Base-by-base conservation (phyloP, 768 basidiomycete genomes). In the Pleurotus tuber-regium region DNA sequence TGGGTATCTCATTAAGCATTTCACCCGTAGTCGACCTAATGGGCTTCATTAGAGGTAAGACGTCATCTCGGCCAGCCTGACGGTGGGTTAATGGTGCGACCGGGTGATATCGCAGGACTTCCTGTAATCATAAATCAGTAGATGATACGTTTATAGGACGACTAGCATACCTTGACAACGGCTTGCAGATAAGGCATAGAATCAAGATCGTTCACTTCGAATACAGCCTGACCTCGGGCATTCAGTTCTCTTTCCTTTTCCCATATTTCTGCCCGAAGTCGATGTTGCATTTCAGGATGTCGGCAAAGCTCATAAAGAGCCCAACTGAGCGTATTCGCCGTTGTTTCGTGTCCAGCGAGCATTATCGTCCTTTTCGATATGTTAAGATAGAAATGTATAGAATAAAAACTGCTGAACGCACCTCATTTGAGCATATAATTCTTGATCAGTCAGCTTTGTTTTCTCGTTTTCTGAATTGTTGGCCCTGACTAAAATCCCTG, bases 361-460 rank as follows among this genome's bases (percentile, higher is more conserved):
- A 59, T 50, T 2, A 60, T n/a, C 4, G 52, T 47, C 16, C 59
- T 59, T 42, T 19, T 8, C 8, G 18, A 14, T 9, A 14, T 5
- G 6, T 19, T 7, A 19, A 2, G 14, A 11, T 19, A 14, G 40
- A 24, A 8, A 42, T 8, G 9, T 42, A 24, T 12, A 14, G 14
- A 40, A 8, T 40, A 40, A n/a, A 33, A 10, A 38, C 35, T 21
- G 16, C 9, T 24, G 19, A 8, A 14, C 8, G 68, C 72, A 89
- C 73, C 67, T 67, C 75, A 75, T 78, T 64, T 75, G 77, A 33
- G 71, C 73, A 46, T 75, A 62, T 57, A 75, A 70, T 63, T 76
- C 80, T 62, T 74, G 77, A 55, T 74, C 74, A 35, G 56, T 80
- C 33, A 85, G 63, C 51, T 68, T 68, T 6, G 66, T 65, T 38